Evolutionary conservation across 148 eudicot species (phyloP), one percentile per base, ranked within the genome.

Genomic region (Selenicereus undatus): DNA sequence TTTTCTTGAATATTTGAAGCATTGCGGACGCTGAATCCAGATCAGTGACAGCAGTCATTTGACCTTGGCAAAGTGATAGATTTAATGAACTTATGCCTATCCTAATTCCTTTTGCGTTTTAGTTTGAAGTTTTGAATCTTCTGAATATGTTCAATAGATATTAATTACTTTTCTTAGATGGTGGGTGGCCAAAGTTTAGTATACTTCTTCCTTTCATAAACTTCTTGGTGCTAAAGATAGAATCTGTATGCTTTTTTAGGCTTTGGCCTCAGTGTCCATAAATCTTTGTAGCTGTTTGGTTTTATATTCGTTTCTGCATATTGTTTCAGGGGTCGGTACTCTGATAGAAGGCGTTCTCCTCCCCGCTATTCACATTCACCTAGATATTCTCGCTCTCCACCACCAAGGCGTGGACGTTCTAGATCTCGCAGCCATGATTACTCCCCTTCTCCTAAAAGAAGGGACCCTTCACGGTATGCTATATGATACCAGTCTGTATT

Each of bases 311-410:
- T 48, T 43, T 24, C 72, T 70, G 27, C 36, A 26, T 65, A 20
- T 48, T 73, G 54, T 70, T 77, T 77, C 60, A 88, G 96, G 71
- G 84, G 94, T 42, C 87, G 91, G 13, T 68, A 17, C 79, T 82
- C 88, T 88, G 94, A 88, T 85, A 87, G 98, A 82, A 90, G 98
- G 70, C 88, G 92, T 35, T 92, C 97, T 32, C 97, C 94, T 11
- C 85, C 93, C 51, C 94, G 93, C 29, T 87, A 90, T 81, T 93
- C 96, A 12, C 92, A 85, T 14, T 91, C 94, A 42, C 95, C 97
- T 32, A 84, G 90, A 17, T 66, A 82, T 76, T 88, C 93, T 51
- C 90, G 84, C 39, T 93, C 97, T 71, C 94, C 97, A 18, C 88
- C 97, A 62, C 89, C 92, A 71, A 92, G 95, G 6, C 81, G 87